Percentiles rank a stretch among this genome's conserved stretches.
phyloP scores from a whole-genome alignment of 768 basidiomycete species.

The Mycena rosella region DNA sequence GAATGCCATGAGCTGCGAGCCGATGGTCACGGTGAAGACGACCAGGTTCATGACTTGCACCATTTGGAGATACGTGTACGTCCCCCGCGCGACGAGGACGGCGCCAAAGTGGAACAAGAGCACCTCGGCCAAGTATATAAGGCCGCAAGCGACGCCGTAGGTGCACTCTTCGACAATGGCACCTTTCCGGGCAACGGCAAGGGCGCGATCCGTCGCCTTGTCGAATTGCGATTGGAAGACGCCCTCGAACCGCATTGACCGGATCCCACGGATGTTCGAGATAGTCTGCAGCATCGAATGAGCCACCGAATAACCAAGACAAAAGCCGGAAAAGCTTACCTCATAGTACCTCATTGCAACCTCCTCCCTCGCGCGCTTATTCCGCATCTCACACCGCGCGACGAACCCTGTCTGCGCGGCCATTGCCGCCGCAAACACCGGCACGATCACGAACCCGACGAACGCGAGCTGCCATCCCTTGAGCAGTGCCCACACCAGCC shows the following conservation, averaged over 20 bases:
- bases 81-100: constrained; percentile 20
- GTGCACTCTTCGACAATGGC: constrained; percentile 21
- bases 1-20: constrained; percentile 27
- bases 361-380: constrained; percentile 88
- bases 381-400: constrained; percentile 77
- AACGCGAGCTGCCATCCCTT: constrained; percentile 94
- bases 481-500: constrained; percentile 91
- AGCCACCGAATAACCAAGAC: constrained; percentile 17
- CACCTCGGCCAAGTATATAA: constrained; percentile 21
- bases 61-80: constrained; percentile 24
- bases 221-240: constrained; percentile 82
- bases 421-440: constrained; percentile 84
- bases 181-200: constrained; percentile 69
- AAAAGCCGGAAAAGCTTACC: constrained; percentile 55
- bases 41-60: constrained; percentile 23
- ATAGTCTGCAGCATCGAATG: constrained; percentile 64
- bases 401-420: constrained; percentile 80
- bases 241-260: constrained; percentile 86
- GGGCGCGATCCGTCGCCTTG: constrained; percentile 68
- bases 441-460: constrained; percentile 88
- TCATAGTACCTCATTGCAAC: constrained; percentile 90
- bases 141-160: constrained; percentile 20
- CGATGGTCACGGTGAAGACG: constrained; percentile 26
- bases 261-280: constrained; percentile 86
- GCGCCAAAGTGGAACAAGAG: constrained; percentile 26